Evolutionary conservation across 495 filamentous ascomycete genomes (phyloP), one percentile per base, ranked within the genome.

Genomic region (Tuber aestivum): DNA sequence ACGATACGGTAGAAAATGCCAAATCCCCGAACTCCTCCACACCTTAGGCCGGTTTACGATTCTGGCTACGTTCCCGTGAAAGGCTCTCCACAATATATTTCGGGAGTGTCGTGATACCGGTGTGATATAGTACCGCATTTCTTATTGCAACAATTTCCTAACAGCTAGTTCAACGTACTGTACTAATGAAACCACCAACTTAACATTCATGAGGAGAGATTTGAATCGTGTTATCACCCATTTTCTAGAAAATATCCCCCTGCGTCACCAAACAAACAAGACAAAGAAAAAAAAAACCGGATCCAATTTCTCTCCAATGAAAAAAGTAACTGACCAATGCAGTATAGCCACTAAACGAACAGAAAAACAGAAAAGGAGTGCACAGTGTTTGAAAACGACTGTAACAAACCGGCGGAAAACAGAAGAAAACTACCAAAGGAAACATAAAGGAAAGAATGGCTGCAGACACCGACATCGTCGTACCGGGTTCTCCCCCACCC

Each of bases 391-490:
- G 71, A 40, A 70, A 70, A 76, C 61, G 50, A 68, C 74, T 73
- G 56, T 79, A 65, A 50, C 56, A 71, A 75, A 4, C 56, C 10
- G 50, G 50, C 14, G 27, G 56, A 77, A 73, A 61, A 77, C 32
- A 70, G 70, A 50, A 69, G 74, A 80, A 72, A 65, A 73, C 48
- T 42, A 73, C 74, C 76, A 72, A 79, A 70, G 38, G 27, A 71
- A 71, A 71, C 38, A 79, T 70, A 76, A 21, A 73, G 74, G 76
- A 79, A 74, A 80, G 71, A 80, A 35, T 65, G 35, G 56, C 27
- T 35, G 56, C 27, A 65, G 78, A 76, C 78, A 76, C 78, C 78
- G 40, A 80, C 76, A 80, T 74, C 77, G 68, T 68, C 20, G 76
- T 70, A 69, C 78, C 71, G 61, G 56, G 41, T 45, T 45, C 68